These are phyloP conservation scores for Rhodotorula glutinis DNA, from an alignment of 1,284 basidiomycete genomes.

Conservation along the genomic window DNA sequence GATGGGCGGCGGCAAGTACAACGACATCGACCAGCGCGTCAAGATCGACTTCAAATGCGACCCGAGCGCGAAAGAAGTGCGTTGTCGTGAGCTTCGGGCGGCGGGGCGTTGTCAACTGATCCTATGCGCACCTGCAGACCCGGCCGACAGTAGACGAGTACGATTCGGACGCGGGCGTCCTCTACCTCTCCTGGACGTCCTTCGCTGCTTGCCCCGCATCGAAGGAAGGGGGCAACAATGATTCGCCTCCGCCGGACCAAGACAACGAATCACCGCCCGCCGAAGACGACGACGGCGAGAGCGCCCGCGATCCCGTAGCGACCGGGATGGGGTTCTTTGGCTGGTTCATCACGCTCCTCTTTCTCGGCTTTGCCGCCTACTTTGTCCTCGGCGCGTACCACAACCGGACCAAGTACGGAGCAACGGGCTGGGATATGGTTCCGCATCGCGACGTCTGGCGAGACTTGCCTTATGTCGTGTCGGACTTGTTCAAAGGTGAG, in stretches of 20 bases:
- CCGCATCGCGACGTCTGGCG: constrained; percentile 71
- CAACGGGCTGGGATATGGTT: constrained; percentile 62
- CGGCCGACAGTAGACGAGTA: constrained; percentile 60
- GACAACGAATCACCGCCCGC: constrained; percentile 40
- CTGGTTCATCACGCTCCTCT: constrained; percentile 68
- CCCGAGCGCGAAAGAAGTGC: constrained; percentile 24
- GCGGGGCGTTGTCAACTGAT: background rate
- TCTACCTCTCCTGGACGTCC: constrained; percentile 58
- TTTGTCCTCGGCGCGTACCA: constrained; percentile 72
- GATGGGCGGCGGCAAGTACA: constrained; percentile 28
- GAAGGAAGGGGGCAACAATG: constrained; percentile 33
- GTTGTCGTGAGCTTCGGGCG: background rate
- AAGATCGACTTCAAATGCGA: constrained; percentile 35
- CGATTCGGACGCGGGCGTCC: constrained; percentile 53
- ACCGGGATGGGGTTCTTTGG: constrained; percentile 62
- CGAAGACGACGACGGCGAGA: constrained; percentile 46
- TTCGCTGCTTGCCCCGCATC: constrained; percentile 48
- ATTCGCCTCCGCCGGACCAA: constrained; percentile 40
- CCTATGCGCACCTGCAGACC: constrained; percentile 5
- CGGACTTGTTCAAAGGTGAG: constrained; percentile 56
- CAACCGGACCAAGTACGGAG: constrained; percentile 77
- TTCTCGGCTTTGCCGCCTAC: constrained; percentile 65
- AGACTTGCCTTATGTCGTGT: constrained; percentile 76
- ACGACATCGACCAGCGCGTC: constrained; percentile 24
- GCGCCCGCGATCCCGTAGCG: constrained; percentile 29